These are phyloP conservation scores for Alternaria sp. DNA, from an alignment of 2,329 filamentous ascomycete genomes.

Conservation along the genomic window DNA sequence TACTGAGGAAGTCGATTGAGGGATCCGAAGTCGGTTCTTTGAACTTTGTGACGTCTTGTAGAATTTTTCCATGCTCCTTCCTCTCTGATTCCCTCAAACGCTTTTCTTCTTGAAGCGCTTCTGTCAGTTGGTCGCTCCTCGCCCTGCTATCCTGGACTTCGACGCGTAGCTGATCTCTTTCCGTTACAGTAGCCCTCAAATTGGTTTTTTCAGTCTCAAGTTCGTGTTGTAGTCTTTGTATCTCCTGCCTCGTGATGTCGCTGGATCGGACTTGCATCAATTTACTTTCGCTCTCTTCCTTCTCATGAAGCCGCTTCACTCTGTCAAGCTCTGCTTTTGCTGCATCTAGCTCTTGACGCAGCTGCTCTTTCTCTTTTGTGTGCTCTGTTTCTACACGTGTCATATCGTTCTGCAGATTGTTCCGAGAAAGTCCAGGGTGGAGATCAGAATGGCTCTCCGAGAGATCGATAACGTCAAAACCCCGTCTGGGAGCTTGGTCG, in stretches of 20 bases:
- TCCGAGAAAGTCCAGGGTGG: background rate
- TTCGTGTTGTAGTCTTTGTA: background rate
- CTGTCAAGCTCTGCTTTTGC: background rate
- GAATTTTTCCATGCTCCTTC: slow-evolving; percentile 11
- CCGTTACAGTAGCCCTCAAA: background rate
- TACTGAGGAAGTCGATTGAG: background rate
- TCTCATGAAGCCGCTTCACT: background rate
- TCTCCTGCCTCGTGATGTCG: background rate
- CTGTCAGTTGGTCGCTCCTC: background rate
- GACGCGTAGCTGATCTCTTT: slow-evolving; percentile 1
- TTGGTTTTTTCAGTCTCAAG: background rate
- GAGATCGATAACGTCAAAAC: background rate
- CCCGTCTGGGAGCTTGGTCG: background rate
- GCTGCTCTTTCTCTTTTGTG: background rate
- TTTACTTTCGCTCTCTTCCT: background rate
- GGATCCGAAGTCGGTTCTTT: background rate
- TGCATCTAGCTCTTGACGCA: background rate
- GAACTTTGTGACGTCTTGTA: slow-evolving; percentile 6
- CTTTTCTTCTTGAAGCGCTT: slow-evolving; percentile 2
- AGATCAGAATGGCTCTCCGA: background rate
- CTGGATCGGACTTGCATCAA: background rate
- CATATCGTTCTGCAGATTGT: background rate
- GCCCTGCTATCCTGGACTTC: background rate
- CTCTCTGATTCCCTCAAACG: background rate
- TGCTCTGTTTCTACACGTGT: background rate